These are phyloP conservation scores for Macadamia integrifolia DNA, from an alignment of 164 flowering plant genomes.

Conservation along the genomic window DNA sequence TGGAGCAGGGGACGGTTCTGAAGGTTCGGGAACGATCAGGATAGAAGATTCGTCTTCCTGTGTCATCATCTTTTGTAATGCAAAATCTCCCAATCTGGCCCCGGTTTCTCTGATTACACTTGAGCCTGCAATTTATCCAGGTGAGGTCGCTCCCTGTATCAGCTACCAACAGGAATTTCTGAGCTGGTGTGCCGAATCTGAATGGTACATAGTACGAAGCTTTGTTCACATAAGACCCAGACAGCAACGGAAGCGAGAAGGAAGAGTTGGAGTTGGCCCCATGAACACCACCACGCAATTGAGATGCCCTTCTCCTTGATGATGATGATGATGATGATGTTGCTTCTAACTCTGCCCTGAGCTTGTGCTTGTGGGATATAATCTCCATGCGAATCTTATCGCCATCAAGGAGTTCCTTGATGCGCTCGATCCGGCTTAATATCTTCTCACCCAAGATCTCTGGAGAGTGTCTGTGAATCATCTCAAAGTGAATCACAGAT, in stretches of 20 bases:
- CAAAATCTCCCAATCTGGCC: too few relatives aligned
- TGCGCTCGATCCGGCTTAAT: slow-evolving; percentile 2
- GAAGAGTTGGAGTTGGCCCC: too few relatives aligned
- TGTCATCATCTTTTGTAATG: neutral
- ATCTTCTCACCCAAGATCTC: neutral
- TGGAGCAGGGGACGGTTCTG: slow-evolving; percentile 38
- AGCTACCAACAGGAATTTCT: slow-evolving; percentile 42
- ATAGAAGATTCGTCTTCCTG: slow-evolving; percentile 18
- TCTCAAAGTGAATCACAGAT: slow-evolving; percentile 8
- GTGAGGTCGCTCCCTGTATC: slow-evolving; percentile 86
- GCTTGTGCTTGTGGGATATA: slow-evolving; percentile 3
- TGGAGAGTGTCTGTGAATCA: slow-evolving; percentile 15
- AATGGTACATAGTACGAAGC: slow-evolving; percentile 54
- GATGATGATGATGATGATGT: too few relatives aligned
- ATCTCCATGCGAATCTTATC: slow-evolving; percentile 13
- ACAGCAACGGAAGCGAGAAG: slow-evolving; percentile 25
- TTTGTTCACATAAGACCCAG: slow-evolving; percentile 41
- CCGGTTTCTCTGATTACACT: slow-evolving; percentile 3
- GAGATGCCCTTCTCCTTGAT: too few relatives aligned
- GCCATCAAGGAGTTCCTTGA: slow-evolving; percentile 9
- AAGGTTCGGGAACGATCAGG: slow-evolving; percentile 40
- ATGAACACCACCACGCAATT: too few relatives aligned
- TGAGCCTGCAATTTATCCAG: slow-evolving; percentile 58
- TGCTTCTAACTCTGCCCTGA: neutral
- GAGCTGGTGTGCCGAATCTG: slow-evolving; percentile 59